Conservation (phyloP, 257 asterid species). For the Hygrophila difformis region DNA sequence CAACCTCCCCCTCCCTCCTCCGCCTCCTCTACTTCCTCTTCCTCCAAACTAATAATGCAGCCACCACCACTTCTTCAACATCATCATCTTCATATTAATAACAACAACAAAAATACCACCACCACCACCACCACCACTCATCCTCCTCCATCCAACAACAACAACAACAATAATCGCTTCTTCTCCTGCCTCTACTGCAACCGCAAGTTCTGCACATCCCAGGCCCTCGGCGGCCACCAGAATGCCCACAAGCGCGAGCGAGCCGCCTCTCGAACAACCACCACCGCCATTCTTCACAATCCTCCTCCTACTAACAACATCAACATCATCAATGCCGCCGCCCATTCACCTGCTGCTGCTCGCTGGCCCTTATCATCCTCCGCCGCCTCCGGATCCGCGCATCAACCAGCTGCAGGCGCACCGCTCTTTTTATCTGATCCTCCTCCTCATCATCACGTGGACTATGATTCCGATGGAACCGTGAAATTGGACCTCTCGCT, state of each 20-base stretch:
- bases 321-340: conserved; percentile 15
- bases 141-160: no score
- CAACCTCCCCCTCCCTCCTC: background rate
- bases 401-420: conserved; percentile 8
- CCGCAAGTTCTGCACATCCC: conserved; percentile 85
- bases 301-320: no score
- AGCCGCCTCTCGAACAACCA: conserved; percentile 76
- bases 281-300: background rate
- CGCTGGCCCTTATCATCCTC: conserved; percentile 22
- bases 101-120: no score
- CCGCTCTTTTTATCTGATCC: no score
- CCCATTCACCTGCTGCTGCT: conserved; percentile 13
- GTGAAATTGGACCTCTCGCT: conserved; percentile 48
- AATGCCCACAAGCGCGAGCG: conserved; percentile 90
- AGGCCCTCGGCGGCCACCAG: conserved; percentile 90
- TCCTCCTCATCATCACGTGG: no score
- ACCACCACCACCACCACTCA: no score
- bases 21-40: background rate
- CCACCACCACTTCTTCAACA: no score
- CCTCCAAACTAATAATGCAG: background rate
- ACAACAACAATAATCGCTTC: no score
- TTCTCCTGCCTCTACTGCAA: conserved; percentile 83
- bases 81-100: no score
- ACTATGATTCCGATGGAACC: conserved; percentile 18
- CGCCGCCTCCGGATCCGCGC: conserved; percentile 8